phyloP scores from a whole-genome alignment of 2,329 filamentous ascomycete species.

The Stemphylium beticola region DNA sequence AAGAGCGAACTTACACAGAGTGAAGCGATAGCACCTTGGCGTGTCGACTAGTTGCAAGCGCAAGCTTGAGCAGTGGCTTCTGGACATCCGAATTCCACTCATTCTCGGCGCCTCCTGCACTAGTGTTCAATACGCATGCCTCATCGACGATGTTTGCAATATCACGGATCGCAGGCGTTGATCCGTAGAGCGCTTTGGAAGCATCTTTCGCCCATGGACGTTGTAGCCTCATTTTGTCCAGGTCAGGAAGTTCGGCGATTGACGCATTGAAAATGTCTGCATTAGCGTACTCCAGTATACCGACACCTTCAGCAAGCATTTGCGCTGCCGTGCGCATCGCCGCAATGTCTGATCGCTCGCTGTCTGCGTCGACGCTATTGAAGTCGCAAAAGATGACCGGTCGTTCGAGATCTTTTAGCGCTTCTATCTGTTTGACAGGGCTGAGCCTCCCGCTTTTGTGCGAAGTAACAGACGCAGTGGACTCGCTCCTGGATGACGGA shows the following conservation, averaged over 20 bases:
- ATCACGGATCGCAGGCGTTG: slow-evolving; percentile 19
- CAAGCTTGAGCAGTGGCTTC: slow-evolving; percentile 28
- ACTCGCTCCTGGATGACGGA: too few relatives aligned
- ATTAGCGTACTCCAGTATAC: slow-evolving; percentile 24
- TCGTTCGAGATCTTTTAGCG: too few relatives aligned
- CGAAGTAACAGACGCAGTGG: too few relatives aligned
- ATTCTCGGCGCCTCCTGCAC: slow-evolving; percentile 25
- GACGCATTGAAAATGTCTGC: slow-evolving; percentile 9
- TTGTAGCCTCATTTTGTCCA: slow-evolving; percentile 19
- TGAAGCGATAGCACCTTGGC: slow-evolving; percentile 18
- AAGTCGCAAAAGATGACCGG: too few relatives aligned
- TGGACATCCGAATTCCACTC: slow-evolving; percentile 32
- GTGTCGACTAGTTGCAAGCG: slow-evolving; percentile 23
- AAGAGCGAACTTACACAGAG: slow-evolving; percentile 22
- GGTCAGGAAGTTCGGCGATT: slow-evolving; percentile 2
- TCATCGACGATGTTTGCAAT: slow-evolving; percentile 21
- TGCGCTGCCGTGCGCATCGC: slow-evolving; percentile 23
- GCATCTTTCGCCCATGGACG: slow-evolving; percentile 23
- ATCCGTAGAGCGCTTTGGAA: slow-evolving; percentile 15
- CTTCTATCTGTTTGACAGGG: too few relatives aligned
- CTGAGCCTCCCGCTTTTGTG: too few relatives aligned
- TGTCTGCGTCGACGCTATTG: too few relatives aligned
- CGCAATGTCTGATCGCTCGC: too few relatives aligned
- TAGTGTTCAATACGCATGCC: slow-evolving; percentile 21
- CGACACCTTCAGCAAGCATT: slow-evolving; percentile 22